A percentile compares a stretch with the other conserved stretches of the same genome.
phyloP scores from a whole-genome alignment of 2,329 filamentous ascomycete species.

The Hypocrella siamensis region DNA sequence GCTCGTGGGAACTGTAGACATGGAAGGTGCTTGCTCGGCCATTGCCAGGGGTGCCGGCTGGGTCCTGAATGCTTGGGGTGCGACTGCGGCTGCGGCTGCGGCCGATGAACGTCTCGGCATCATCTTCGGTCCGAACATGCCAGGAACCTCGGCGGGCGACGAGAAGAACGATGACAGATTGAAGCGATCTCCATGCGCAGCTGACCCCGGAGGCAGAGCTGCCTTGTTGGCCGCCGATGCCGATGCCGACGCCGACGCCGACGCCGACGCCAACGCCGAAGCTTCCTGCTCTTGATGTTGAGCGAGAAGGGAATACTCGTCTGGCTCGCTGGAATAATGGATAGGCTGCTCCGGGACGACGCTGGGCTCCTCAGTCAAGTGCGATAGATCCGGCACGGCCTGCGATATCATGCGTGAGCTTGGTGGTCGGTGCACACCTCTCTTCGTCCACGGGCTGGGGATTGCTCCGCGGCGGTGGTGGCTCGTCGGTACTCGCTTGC shows the following conservation, averaged over 20 bases:
- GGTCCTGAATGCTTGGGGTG: background rate
- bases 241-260: conserved; percentile 4
- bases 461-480: conserved; percentile 10
- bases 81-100: conserved; percentile 5
- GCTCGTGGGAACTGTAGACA: conserved; percentile 15
- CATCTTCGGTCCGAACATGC: conserved; percentile 16
- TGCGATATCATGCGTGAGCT: conserved; percentile 3
- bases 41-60: background rate
- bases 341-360: conserved; percentile 3
- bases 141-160: conserved; percentile 29
- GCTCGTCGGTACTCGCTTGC: conserved; percentile 9
- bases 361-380: conserved; percentile 3
- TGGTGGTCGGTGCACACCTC: conserved; percentile 5
- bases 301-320: conserved; percentile 30
- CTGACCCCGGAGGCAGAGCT: conserved; percentile 7
- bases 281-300: conserved; percentile 10
- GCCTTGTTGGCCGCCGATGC: conserved; percentile 4
- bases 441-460: conserved; percentile 24
- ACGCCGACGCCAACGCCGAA: conserved; percentile 5
- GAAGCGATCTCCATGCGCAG: conserved; percentile 18
- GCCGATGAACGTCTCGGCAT: conserved; percentile 7
- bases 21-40: too few relatives aligned
- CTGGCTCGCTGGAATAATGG: conserved; percentile 10
- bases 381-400: conserved; percentile 5
- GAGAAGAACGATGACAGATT: conserved; percentile 42